Evolutionary conservation across 2,329 filamentous ascomycete genomes (phyloP).

Genomic region (Aspergillus proliferans): DNA sequence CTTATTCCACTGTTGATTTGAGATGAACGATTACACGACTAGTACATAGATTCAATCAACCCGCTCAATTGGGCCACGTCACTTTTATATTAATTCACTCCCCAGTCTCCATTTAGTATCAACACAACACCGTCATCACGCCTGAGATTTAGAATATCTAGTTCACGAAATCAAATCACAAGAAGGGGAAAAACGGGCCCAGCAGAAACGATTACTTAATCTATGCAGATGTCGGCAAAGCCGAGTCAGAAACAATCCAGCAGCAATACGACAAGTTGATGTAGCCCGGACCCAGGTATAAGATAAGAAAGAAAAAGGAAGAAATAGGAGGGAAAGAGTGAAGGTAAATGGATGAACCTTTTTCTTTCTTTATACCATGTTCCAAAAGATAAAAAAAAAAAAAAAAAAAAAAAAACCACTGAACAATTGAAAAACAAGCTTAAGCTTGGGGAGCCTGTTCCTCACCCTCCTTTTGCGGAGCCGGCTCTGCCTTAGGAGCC

Average conservation of each 20-base stretch:
- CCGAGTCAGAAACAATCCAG: neutral
- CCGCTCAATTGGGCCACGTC: neutral
- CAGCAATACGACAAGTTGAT: neutral
- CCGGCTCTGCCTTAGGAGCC: slow-evolving; percentile 22
- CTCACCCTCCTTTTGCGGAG: slow-evolving; percentile 21
- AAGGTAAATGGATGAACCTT: neutral
- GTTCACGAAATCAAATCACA: neutral
- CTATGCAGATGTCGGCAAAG: neutral
- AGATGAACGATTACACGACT: too few relatives aligned
- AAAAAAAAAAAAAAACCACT: slow-evolving; percentile 4
- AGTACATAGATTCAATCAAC: neutral
- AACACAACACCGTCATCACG: neutral
- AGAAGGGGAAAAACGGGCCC: neutral
- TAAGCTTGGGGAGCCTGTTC: slow-evolving; percentile 16
- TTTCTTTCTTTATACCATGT: slow-evolving; percentile 6
- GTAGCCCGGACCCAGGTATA: neutral
- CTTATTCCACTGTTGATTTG: too few relatives aligned
- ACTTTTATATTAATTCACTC: neutral
- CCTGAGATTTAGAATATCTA: neutral
- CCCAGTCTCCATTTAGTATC: neutral
- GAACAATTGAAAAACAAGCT: slow-evolving; percentile 5
- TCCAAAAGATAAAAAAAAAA: slow-evolving; percentile 8
- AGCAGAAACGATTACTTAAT: neutral
- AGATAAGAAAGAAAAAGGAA: neutral
- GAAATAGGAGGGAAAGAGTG: neutral